Conservation (phyloP, 805 yeast species). For the Wickerhamia fluorescens region DNA sequence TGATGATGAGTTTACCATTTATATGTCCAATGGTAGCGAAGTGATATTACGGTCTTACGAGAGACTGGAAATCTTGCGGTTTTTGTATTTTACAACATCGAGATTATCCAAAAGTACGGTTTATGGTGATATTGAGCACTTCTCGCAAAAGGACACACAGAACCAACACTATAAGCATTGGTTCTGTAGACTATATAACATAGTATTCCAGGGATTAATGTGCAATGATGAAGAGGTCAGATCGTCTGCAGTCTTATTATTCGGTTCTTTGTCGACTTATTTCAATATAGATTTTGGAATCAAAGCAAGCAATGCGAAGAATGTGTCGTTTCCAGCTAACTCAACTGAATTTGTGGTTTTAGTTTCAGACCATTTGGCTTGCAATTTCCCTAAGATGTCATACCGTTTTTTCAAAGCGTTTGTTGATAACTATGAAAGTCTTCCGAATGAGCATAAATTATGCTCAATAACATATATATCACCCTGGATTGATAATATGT, state of each 20-base stretch:
- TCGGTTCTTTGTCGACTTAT: conserved; percentile 54
- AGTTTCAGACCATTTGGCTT: conserved; percentile 52
- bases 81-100: conserved; percentile 60
- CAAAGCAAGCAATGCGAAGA: conserved; percentile 46
- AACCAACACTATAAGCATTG: conserved; percentile 26
- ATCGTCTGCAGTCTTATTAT: conserved; percentile 53
- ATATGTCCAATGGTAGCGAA: conserved; percentile 18
- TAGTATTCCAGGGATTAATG: conserved; percentile 63
- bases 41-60: conserved; percentile 28
- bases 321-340: conserved; percentile 62
- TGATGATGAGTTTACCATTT: conserved; percentile 30
- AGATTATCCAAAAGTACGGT: conserved; percentile 34
- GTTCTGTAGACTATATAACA: conserved; percentile 56
- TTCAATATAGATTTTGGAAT: conserved; percentile 57
- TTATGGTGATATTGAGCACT: conserved; percentile 7
- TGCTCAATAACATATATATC: conserved; percentile 46
- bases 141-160: conserved; percentile 2
- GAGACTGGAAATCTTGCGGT: conserved; percentile 57
- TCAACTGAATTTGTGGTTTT: conserved; percentile 53
- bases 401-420: conserved; percentile 51
- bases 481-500: conserved; percentile 72
- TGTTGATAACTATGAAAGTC: conserved; percentile 34
- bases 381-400: conserved; percentile 51
- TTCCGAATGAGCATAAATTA: conserved; percentile 27
- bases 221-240: conserved; percentile 53